A percentile compares a stretch with the other conserved stretches of the same genome.
Evolutionary conservation across 441 rosid genomes (phyloP).

Genomic region (Macaranga tanarius): DNA sequence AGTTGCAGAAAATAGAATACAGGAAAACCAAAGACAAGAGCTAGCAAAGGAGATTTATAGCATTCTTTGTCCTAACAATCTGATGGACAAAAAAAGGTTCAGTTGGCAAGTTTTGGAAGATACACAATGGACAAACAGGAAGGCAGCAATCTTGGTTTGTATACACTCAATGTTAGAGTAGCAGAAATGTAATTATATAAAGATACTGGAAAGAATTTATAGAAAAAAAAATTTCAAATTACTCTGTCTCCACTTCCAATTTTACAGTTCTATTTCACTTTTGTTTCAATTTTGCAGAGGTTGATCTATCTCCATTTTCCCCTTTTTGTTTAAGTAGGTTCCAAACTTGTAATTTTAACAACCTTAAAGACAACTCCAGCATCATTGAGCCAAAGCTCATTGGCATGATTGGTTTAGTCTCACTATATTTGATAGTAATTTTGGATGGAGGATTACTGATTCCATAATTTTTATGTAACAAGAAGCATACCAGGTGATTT

Average conservation of each 20-base stretch:
- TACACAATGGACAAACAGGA: slow-evolving; percentile 18
- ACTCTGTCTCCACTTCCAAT: neutral
- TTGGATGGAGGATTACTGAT: no score
- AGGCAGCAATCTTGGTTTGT: slow-evolving; percentile 22
- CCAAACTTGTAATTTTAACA: no score
- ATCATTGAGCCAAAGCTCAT: no score
- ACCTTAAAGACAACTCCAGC: no score
- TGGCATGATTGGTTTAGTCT: no score
- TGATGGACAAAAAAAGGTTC: slow-evolving; percentile 2
- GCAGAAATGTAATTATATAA: slow-evolving; percentile 24
- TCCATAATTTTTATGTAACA: neutral
- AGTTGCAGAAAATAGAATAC: slow-evolving; percentile 21
- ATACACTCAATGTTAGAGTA: slow-evolving; percentile 21
- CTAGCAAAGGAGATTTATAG: neutral
- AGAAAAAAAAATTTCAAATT: slow-evolving; percentile 12
- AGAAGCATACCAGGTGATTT: neutral
- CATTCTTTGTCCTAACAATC: slow-evolving; percentile 3
- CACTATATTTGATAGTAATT: no score
- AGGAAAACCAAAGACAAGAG: slow-evolving; percentile 5
- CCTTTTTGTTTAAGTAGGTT: no score
- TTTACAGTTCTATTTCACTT: neutral
- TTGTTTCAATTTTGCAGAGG: no score
- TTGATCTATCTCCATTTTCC: no score
- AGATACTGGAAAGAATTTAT: slow-evolving; percentile 7
- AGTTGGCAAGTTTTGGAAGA: slow-evolving; percentile 36